These are phyloP conservation scores for Annona cherimola DNA, from an alignment of 164 flowering plant genomes.

Conservation along the genomic window DNA sequence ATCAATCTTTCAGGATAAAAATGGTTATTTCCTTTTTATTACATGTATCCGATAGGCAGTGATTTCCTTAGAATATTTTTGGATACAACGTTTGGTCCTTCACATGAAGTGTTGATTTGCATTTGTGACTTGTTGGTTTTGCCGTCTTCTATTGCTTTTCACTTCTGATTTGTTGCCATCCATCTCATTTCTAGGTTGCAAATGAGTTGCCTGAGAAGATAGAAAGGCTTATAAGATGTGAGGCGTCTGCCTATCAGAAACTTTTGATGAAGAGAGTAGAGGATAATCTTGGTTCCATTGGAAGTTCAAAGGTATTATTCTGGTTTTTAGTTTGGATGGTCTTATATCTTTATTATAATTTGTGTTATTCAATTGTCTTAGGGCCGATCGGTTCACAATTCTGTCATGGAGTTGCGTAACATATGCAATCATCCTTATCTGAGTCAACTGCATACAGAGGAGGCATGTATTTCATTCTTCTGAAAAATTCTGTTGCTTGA, in stretches of 20 bases:
- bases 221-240: constrained; percentile 93
- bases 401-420: constrained; percentile 97
- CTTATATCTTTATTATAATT: background rate
- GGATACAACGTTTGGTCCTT: background rate
- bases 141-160: background rate
- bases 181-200: constrained; percentile 61
- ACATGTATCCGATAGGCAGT: background rate
- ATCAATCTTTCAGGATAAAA: background rate
- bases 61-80: background rate
- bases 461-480: constrained; percentile 41
- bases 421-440: constrained; percentile 99
- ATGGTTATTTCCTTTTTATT: background rate
- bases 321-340: background rate
- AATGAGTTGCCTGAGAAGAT: constrained; percentile 97
- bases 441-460: constrained; percentile 92
- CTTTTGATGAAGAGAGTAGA: constrained; percentile 97
- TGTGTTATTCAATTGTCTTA: constrained; percentile 17
- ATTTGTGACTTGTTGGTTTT: background rate
- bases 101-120: background rate
- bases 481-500: background rate
- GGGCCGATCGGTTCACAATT: constrained; percentile 89
- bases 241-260: constrained; percentile 98
- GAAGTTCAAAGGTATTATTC: constrained; percentile 62
- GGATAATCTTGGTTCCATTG: constrained; percentile 93
- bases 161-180: background rate